Evolutionary conservation across 2,329 filamentous ascomycete genomes (phyloP), one percentile per base, ranked within the genome.

Genomic region (Phaeoacremonium minimum): DNA sequence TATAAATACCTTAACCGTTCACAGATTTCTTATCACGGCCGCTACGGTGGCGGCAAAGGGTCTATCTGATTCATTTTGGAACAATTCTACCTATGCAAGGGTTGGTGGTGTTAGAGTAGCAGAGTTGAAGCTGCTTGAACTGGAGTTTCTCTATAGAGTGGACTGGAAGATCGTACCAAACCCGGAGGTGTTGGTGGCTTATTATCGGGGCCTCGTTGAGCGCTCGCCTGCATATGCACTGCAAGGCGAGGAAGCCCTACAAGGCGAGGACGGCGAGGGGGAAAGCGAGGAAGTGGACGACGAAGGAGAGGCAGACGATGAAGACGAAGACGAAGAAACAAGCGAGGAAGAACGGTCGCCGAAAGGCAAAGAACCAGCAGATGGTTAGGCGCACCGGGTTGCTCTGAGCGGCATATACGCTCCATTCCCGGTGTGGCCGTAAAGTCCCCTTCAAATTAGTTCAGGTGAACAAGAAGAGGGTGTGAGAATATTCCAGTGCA

Each of bases 91-190:
- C 1, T 98, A 98, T 57, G 90, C 93, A 26, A 77, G 88, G 37
- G 90, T 98, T 1, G 93, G 93, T 5, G 93, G 93, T 44, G 89
- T 98, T 33, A 89, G 87, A 47, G 74, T 96, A 26, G 81, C 85
- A 33, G 93, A 98, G 61, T 67, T 98, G 45, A 94, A 93, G 40
- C 69, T 96, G 38, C 69, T 98, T 8, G 93, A 98, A 59, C 73
- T 98, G 18, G 93, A 98, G 52, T 95, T 98, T 48, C 67, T 98
- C 19, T 88, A 90, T 55, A 75, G 87, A 36, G 85, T 98, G 18
- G 87, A 96, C 53, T 98, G 93, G 91, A 87, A 85, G 52, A 98
- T 98, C 47, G 90, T 98, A 4, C 93, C 93, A 5, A 89, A 94
- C 52, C 90, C 93, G 2, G 93, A 97, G 57, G 85, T 94, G 3